Evolutionary conservation across 306 rosid species (phyloP).

Genomic region (Vigna radiata): DNA sequence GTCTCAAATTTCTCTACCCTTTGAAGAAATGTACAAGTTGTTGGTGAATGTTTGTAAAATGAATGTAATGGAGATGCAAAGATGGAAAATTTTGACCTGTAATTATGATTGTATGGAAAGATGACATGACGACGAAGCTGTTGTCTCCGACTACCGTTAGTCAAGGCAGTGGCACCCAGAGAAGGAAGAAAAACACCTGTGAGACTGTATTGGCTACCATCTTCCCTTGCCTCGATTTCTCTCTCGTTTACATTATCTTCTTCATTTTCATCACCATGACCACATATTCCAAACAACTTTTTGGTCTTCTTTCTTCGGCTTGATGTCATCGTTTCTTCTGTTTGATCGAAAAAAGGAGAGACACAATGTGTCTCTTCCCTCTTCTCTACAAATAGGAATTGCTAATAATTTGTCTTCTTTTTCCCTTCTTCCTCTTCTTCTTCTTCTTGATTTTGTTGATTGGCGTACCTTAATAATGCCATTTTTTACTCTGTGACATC

Average conservation of each 20-base stretch:
- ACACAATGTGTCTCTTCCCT: not conserved
- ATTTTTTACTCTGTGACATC: not conserved
- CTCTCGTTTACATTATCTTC: not conserved
- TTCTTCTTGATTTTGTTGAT: not conserved
- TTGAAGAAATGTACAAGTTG: too few relatives aligned
- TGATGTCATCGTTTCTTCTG: not conserved
- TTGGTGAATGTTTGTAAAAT: too few relatives aligned
- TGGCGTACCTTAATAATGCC: not conserved
- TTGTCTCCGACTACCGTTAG: constrained; percentile 23
- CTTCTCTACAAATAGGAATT: not conserved
- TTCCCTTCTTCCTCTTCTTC: not conserved
- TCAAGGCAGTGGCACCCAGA: constrained; percentile 54
- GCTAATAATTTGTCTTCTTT: not conserved
- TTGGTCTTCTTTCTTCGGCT: not conserved
- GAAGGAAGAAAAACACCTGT: constrained; percentile 63
- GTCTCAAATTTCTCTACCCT: too few relatives aligned
- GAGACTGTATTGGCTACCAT: constrained; percentile 79
- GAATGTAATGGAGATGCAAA: too few relatives aligned
- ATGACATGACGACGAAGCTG: constrained; percentile 47
- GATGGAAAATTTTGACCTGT: constrained; percentile 38
- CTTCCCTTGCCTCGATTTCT: constrained; percentile 33
- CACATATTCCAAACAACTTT: constrained; percentile 1
- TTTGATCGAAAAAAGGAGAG: not conserved
- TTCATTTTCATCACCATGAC: not conserved
- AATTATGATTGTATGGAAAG: constrained; percentile 55